These are phyloP conservation scores for Solanum bulbocastanum DNA, from an alignment of 257 asterid species.

Conservation along the genomic window DNA sequence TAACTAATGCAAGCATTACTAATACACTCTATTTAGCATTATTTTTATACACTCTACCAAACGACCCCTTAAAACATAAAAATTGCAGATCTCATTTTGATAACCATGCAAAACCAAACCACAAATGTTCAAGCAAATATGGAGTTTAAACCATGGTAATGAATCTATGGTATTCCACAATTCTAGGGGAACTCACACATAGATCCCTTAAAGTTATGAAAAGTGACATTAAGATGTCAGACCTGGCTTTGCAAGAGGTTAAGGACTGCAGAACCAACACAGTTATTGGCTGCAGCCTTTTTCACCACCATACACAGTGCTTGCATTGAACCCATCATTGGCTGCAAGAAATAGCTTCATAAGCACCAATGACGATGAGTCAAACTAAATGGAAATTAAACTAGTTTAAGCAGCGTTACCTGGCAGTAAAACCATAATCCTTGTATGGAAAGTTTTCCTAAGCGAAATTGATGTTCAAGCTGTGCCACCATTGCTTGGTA, in stretches of 20 bases:
- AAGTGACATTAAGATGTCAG: background rate
- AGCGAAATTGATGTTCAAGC: conserved; percentile 53
- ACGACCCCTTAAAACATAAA: background rate
- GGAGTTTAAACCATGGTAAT: background rate
- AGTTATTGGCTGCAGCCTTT: conserved; percentile 72
- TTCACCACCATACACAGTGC: conserved; percentile 74
- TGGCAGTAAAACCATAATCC: conserved; percentile 99
- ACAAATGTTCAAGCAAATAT: background rate
- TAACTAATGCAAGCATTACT: background rate
- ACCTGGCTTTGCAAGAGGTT: conserved; percentile 97
- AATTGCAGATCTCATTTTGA: background rate
- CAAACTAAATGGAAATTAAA: conserved; percentile 1
- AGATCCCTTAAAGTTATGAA: background rate
- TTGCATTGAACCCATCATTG: conserved; percentile 95
- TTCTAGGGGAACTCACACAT: background rate
- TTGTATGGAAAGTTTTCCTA: conserved; percentile 87
- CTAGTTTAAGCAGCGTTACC: conserved; percentile 31
- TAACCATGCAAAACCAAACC: background rate
- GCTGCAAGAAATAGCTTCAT: conserved; percentile 38
- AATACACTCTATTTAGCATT: too few relatives aligned
- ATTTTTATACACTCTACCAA: background rate
- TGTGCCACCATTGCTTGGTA: conserved; percentile 78
- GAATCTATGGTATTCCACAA: background rate
- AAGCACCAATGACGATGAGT: conserved; percentile 1
- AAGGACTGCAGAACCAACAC: conserved; percentile 77